phyloP scores from a whole-genome alignment of 331 rosid species.

The Stylosanthes scabra region DNA sequence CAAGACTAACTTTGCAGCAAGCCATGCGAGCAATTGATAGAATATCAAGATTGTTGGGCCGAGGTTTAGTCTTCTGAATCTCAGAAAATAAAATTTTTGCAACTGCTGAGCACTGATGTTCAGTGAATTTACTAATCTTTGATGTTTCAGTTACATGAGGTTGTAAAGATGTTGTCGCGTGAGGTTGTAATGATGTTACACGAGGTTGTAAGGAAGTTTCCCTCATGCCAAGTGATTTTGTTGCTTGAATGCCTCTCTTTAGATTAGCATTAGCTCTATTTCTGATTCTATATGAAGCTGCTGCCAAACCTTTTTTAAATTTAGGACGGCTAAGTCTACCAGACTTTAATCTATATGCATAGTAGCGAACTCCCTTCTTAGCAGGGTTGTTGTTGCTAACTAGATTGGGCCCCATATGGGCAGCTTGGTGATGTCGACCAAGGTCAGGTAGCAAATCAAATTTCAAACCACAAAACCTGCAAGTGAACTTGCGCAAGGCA shows the following conservation, averaged over 20 bases:
- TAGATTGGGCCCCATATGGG: conserved; percentile 91
- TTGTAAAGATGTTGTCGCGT: conserved; percentile 31
- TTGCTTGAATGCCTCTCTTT: conserved; percentile 75
- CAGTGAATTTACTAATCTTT: conserved; percentile 62
- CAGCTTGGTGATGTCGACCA: conserved; percentile 99
- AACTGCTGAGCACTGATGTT: conserved; percentile 80
- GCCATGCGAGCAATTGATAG: conserved; percentile 75
- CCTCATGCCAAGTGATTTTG: conserved; percentile 63
- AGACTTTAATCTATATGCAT: conserved; percentile 84
- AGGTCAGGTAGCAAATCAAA: conserved; percentile 97
- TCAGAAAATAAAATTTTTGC: conserved; percentile 87
- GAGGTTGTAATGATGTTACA: conserved; percentile 22
- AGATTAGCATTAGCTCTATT: conserved; percentile 77
- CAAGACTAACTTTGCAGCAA: conserved; percentile 85
- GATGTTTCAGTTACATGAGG: conserved; percentile 57
- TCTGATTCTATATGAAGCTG: conserved; percentile 83
- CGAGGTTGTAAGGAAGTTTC: conserved; percentile 49
- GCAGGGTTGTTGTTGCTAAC: conserved; percentile 65
- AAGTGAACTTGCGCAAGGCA: conserved; percentile 69
- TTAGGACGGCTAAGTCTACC: conserved; percentile 95
- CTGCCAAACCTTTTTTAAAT: conserved; percentile 75
- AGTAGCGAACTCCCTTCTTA: conserved; percentile 86
- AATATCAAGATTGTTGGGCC: conserved; percentile 78
- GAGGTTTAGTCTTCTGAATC: conserved; percentile 80
- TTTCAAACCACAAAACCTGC: conserved; percentile 97